Conservation (phyloP, 352 stramenopile genomes). For the Phytophthora podocarpi region DNA sequence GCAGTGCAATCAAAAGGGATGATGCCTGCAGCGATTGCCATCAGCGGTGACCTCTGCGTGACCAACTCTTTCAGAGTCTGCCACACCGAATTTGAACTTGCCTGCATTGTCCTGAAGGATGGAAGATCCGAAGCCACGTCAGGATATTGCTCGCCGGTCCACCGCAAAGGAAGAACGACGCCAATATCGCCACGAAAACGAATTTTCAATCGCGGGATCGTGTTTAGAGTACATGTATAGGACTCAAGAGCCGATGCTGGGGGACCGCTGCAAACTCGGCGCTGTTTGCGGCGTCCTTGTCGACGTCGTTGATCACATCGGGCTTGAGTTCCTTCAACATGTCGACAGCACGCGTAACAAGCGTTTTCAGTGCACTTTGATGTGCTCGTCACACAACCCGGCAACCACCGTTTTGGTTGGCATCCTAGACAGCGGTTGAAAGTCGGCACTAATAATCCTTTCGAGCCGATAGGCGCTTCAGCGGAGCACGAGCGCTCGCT, state of each 20-base stretch:
- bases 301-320: background rate
- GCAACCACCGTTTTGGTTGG: background rate
- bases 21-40: background rate
- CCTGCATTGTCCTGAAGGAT: background rate
- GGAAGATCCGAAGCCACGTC: background rate
- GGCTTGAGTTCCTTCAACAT: slow-evolving; percentile 8
- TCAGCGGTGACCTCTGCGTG: background rate
- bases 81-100: slow-evolving; percentile 1
- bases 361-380: too few relatives aligned
- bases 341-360: too few relatives aligned
- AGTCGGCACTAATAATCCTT: background rate
- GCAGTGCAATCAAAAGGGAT: background rate
- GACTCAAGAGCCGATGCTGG: slow-evolving; percentile 3
- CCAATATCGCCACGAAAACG: slow-evolving; percentile 1
- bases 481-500: background rate
- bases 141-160: too few relatives aligned
- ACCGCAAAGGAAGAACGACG: too few relatives aligned
- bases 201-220: slow-evolving; percentile 19
- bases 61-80: too few relatives aligned
- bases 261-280: too few relatives aligned
- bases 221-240: background rate
- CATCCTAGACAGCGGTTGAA: too few relatives aligned
- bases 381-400: too few relatives aligned
- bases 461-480: slow-evolving; percentile 1
- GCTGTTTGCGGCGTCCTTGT: background rate